These are phyloP conservation scores for Crucibulum laeve DNA, from an alignment of 768 basidiomycete genomes.

Conservation along the genomic window DNA sequence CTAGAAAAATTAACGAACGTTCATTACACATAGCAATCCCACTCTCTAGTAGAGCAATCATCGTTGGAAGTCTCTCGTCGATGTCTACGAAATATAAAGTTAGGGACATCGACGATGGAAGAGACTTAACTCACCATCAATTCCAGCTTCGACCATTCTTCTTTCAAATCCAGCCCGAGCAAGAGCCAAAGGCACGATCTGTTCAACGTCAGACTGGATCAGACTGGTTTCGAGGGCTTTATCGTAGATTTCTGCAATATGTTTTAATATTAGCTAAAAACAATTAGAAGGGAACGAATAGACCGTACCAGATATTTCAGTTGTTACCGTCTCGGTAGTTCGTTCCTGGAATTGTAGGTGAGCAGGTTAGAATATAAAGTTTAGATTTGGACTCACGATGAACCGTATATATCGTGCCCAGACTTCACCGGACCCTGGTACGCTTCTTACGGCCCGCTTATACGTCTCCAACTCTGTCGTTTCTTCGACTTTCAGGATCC, in stretches of 20 bases:
- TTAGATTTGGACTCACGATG: slow-evolving; percentile 38
- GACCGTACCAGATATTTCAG: no score
- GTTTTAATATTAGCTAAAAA: slow-evolving; percentile 1
- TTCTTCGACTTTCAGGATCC: slow-evolving; percentile 39
- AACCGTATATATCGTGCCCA: slow-evolving; percentile 77
- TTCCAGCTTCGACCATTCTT: slow-evolving; percentile 46
- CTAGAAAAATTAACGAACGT: slow-evolving; percentile 33
- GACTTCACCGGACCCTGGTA: slow-evolving; percentile 71
- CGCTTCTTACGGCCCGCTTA: slow-evolving; percentile 63
- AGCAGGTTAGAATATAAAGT: no score
- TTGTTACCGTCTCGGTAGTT: slow-evolving; percentile 25
- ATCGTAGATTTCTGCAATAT: slow-evolving; percentile 46
- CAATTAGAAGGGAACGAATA: no score
- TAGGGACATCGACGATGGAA: background rate
- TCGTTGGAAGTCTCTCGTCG: slow-evolving; percentile 43
- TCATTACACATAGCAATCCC: slow-evolving; percentile 59
- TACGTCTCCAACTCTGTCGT: slow-evolving; percentile 38
- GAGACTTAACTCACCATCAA: background rate
- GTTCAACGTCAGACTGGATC: slow-evolving; percentile 56
- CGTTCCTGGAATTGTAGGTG: no score
- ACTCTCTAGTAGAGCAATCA: slow-evolving; percentile 57
- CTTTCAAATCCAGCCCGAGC: slow-evolving; percentile 65
- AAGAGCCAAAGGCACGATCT: slow-evolving; percentile 58
- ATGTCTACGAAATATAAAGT: slow-evolving; percentile 14
- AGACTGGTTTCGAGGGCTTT: slow-evolving; percentile 52